phyloP scores from a whole-genome alignment of 1,284 basidiomycete genomes.

The Puccinia coronata region DNA sequence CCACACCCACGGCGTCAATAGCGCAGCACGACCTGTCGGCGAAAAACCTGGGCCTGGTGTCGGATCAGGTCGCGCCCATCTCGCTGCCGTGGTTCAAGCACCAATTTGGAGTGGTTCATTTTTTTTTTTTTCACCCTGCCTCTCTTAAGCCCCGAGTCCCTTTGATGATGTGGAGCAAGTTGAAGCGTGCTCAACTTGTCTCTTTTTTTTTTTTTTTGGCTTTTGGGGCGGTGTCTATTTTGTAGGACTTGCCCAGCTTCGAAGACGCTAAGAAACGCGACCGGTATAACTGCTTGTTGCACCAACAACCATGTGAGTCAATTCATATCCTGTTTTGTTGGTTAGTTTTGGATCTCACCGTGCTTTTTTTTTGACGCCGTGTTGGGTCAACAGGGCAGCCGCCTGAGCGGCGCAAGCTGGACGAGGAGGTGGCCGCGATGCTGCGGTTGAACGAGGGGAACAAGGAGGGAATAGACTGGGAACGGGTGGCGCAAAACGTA shows the following conservation, averaged over 20 bases:
- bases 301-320: constrained; percentile 39
- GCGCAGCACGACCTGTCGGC: not conserved
- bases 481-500: not conserved
- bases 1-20: not conserved
- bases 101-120: constrained; percentile 37
- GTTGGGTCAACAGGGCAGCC: constrained; percentile 23
- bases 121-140: not conserved
- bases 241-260: constrained; percentile 32
- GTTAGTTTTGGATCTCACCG: too few relatives aligned
- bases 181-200: too few relatives aligned
- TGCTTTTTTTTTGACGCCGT: too few relatives aligned
- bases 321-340: not conserved
- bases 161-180: not conserved
- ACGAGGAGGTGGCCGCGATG: constrained; percentile 22
- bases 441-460: not conserved
- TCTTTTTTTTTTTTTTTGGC: not conserved
- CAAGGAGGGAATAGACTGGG: not conserved
- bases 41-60: constrained; percentile 6
- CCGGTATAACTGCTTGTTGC: constrained; percentile 32
- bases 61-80: not conserved
- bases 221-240: not conserved
- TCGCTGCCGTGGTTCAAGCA: constrained; percentile 42
- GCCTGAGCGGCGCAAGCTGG: constrained; percentile 32
- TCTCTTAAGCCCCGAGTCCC: not conserved
- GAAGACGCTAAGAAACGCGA: constrained; percentile 28